A percentile compares a stretch with the other conserved stretches of the same genome.
Evolutionary conservation across 2,329 filamentous ascomycete genomes (phyloP).

Genomic region (Cytospora leucostoma): DNA sequence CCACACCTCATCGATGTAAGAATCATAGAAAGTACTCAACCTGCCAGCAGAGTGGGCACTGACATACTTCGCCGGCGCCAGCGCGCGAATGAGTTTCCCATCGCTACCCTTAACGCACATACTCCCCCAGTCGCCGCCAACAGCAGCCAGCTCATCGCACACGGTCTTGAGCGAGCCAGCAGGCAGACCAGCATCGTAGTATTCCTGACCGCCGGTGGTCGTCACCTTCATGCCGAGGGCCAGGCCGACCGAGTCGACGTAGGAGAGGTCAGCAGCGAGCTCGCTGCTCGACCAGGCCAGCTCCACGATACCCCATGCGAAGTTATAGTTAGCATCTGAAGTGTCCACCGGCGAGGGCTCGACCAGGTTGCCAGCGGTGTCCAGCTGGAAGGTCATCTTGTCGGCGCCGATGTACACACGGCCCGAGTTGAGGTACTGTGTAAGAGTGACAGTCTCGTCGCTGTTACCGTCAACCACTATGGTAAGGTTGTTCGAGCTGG

Average conservation of each 20-base stretch:
- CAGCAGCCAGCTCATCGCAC: slow-evolving; percentile 35
- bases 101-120: slow-evolving; percentile 44
- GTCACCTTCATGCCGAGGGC: slow-evolving; percentile 52
- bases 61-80: slow-evolving; percentile 47
- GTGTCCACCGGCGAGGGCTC: slow-evolving; percentile 68
- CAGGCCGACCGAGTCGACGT: slow-evolving; percentile 54
- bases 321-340: slow-evolving; percentile 51
- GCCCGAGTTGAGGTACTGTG: slow-evolving; percentile 42
- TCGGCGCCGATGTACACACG: slow-evolving; percentile 57
- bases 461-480: slow-evolving; percentile 10
- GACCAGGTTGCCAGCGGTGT: slow-evolving; percentile 65
- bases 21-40: slow-evolving; percentile 42
- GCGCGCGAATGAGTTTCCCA: slow-evolving; percentile 45
- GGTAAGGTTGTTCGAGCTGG: slow-evolving; percentile 1
- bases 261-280: slow-evolving; percentile 52
- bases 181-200: slow-evolving; percentile 11
- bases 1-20: slow-evolving; percentile 52
- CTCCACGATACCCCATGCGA: slow-evolving; percentile 55
- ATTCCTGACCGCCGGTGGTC: slow-evolving; percentile 5
- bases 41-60: slow-evolving; percentile 27
- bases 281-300: slow-evolving; percentile 45
- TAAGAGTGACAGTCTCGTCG: slow-evolving; percentile 6
- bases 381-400: slow-evolving; percentile 61
- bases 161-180: slow-evolving; percentile 16
- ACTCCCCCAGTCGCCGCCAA: slow-evolving; percentile 47